Evolutionary conservation across 163 green algal species (phyloP).

Genomic region (Chloromonas sp.): DNA sequence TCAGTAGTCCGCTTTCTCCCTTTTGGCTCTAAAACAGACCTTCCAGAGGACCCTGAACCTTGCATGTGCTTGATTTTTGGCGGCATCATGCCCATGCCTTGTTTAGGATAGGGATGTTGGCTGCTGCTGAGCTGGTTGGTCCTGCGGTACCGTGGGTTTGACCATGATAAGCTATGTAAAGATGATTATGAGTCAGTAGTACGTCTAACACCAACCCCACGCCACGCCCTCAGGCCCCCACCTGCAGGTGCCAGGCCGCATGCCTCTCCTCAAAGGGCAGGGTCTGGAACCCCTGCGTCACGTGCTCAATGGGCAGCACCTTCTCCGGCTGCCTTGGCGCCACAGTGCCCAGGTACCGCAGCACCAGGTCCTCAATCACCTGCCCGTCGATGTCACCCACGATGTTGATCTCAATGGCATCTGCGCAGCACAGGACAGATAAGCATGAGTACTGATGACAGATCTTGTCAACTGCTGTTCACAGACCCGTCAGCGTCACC

Average conservation of each 20-base stretch:
- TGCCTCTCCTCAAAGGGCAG: slow-evolving; percentile 46
- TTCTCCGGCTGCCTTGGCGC: not conserved
- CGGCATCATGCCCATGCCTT: too few species aligned
- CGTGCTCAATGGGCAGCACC: slow-evolving; percentile 1
- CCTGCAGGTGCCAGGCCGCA: slow-evolving; percentile 69
- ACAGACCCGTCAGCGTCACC: not conserved
- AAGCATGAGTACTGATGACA: not conserved
- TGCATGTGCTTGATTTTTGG: too few species aligned
- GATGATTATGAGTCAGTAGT: not conserved
- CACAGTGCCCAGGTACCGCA: slow-evolving; percentile 87
- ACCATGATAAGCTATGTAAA: too few species aligned
- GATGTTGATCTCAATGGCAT: slow-evolving; percentile 83
- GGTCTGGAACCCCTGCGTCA: slow-evolving; percentile 20
- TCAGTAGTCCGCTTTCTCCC: too few species aligned
- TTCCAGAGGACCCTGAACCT: too few species aligned
- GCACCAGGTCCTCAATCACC: slow-evolving; percentile 68
- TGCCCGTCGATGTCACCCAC: slow-evolving; percentile 89
- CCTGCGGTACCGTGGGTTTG: too few species aligned
- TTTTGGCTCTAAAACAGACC: too few species aligned
- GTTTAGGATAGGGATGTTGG: too few species aligned
- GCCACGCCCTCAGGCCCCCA: not conserved
- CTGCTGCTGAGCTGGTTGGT: too few species aligned
- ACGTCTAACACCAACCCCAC: too few species aligned
- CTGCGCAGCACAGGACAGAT: slow-evolving; percentile 4
- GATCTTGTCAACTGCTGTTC: not conserved